A percentile compares a stretch with the other conserved stretches of the same genome.
Conservation (phyloP, 2,329 filamentous ascomycete genomes). For the Rhynchosporium graminicola region DNA sequence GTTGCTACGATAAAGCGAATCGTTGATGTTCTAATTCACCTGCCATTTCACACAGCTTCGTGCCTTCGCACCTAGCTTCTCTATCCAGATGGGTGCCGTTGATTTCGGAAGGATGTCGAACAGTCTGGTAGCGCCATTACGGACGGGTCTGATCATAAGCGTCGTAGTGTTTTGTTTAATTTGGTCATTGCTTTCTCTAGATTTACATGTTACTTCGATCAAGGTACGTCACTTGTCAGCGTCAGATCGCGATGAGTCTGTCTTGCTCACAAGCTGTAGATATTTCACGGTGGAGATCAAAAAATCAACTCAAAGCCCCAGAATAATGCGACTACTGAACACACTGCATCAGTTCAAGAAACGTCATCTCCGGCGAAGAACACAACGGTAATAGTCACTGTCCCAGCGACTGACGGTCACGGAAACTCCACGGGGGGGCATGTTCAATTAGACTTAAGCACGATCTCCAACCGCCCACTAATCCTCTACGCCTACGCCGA, state of each 20-base stretch:
- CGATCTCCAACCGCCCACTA: conserved; percentile 26
- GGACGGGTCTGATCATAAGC: conserved; percentile 12
- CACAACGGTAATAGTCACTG: background rate
- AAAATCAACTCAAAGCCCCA: conserved; percentile 3
- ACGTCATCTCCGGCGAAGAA: background rate
- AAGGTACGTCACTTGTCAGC: conserved; percentile 1
- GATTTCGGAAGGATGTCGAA: conserved; percentile 11
- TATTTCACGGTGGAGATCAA: background rate
- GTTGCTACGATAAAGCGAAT: no score
- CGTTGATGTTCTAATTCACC: background rate
- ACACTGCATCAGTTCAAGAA: background rate
- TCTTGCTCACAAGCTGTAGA: background rate
- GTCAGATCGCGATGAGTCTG: no score
- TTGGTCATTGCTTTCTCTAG: conserved; percentile 18
- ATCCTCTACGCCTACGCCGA: conserved; percentile 39
- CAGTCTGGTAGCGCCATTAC: conserved; percentile 4
- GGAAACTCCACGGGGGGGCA: background rate
- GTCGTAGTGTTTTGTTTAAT: conserved; percentile 17
- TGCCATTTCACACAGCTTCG: background rate
- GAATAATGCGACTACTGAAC: background rate
- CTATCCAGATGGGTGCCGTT: conserved; percentile 1
- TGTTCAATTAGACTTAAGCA: background rate
- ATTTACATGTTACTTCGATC: conserved; percentile 13
- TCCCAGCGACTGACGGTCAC: background rate
- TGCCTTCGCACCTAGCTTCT: background rate